Conservation (phyloP, 78 protist species). For the Dictyostelium intermedium region DNA sequence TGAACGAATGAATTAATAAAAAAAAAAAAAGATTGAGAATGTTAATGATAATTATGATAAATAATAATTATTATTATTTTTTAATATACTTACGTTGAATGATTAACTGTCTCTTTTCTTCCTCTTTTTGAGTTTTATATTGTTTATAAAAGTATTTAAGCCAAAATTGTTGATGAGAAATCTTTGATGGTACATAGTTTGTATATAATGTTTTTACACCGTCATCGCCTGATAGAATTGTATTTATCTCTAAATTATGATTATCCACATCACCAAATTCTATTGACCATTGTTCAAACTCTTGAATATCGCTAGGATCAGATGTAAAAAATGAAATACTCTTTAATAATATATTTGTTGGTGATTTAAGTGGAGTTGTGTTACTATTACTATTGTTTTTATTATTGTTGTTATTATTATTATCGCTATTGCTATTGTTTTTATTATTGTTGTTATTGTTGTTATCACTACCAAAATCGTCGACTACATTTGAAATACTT, state of each 20-base stretch:
- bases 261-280: slow-evolving; percentile 18
- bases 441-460: neutral
- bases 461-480: neutral
- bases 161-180: slow-evolving; percentile 65
- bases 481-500: neutral
- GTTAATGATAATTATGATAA: neutral
- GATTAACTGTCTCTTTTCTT: slow-evolving; percentile 65
- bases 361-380: slow-evolving; percentile 14
- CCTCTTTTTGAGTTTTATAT: slow-evolving; percentile 68
- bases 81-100: slow-evolving; percentile 21
- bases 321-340: slow-evolving; percentile 57
- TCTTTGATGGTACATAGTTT: slow-evolving; percentile 61
- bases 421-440: neutral
- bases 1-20: neutral
- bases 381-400: neutral
- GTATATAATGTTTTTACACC: slow-evolving; percentile 11
- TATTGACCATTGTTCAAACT: slow-evolving; percentile 60
- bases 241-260: slow-evolving; percentile 16
- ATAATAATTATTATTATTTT: neutral
- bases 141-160: slow-evolving; percentile 71
- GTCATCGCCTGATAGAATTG: slow-evolving; percentile 51
- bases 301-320: slow-evolving; percentile 50
- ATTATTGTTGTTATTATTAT: neutral
- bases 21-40: too few species aligned
- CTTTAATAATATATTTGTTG: slow-evolving; percentile 4